Evolutionary conservation across 495 filamentous ascomycete species (phyloP).

Genomic region (Neurospora sp.): DNA sequence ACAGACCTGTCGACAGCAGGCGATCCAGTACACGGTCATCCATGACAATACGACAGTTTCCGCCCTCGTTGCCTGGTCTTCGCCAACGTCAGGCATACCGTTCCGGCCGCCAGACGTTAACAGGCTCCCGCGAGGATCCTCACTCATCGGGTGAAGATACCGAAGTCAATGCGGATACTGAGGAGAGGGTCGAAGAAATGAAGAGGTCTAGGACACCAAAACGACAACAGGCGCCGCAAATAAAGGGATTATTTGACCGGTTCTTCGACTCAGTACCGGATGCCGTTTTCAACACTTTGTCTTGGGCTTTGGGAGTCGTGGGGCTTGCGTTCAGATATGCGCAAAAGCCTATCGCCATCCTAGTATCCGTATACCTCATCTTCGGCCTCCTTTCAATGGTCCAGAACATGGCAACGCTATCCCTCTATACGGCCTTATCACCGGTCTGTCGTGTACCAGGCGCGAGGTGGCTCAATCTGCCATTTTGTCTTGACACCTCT

Average conservation of each 20-base stretch:
- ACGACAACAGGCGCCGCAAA: background rate
- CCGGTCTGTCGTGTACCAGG: conserved; percentile 59
- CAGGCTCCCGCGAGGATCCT: background rate
- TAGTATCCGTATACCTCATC: conserved; percentile 42
- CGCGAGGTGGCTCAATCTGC: conserved; percentile 42
- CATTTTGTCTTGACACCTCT: conserved; percentile 43
- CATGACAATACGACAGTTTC: conserved; percentile 7
- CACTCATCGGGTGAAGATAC: background rate
- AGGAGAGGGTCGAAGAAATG: background rate
- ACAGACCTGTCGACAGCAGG: conserved; percentile 6
- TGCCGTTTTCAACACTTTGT: conserved; percentile 20
- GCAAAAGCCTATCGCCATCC: conserved; percentile 45
- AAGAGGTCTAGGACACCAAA: background rate
- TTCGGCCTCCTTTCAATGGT: conserved; percentile 38
- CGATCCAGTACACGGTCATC: conserved; percentile 16
- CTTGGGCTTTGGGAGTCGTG: conserved; percentile 41
- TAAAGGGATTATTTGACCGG: background rate
- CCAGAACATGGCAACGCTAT: conserved; percentile 40
- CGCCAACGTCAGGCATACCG: conserved; percentile 16
- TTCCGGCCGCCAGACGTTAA: background rate
- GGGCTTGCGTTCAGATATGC: conserved; percentile 37
- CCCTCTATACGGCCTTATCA: conserved; percentile 40
- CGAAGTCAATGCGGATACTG: background rate
- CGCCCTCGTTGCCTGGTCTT: conserved; percentile 11
- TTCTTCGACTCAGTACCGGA: conserved; percentile 16